Base-by-base conservation (phyloP, 164 flowering plant genomes). In the Chimonanthus praecox region DNA sequence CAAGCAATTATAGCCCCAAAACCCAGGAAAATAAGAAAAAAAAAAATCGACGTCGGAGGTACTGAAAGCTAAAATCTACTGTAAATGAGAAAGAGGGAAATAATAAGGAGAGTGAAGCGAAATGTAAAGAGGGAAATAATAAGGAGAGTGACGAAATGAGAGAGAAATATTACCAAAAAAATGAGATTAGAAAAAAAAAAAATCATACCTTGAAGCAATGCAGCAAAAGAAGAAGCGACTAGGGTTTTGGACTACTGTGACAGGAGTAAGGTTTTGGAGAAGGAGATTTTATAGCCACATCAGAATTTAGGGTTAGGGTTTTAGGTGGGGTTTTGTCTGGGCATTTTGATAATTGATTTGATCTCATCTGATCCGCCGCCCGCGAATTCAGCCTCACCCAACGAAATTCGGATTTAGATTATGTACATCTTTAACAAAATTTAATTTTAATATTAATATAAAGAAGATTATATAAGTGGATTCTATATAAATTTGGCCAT, bases 261-360 rank as follows among this genome's bases (percentile, higher is more conserved):
- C 33, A 33, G 16, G n/a, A 58, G 10, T 11, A 58, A 9, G 61
- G 61, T 58, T 58, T 58, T 58, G 16, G 61, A 58, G 61, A 58
- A 13, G 33, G 61, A 58, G n/a, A 10, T 10, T 58, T 8, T 58
- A 58, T 58, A 58, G 2, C 4, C 11, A 8, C n/a, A 58, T 4
- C 16, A 10, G 61, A 58, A 58, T 58, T n/a, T 58, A 58, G 61
- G 61, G 61, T 63, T 63, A 63, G 66, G 66, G 66, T 63, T 63
- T 63, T 33, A 44, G 20, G 44, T 15, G 4, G n/a, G 11, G 60
- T 13, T 54, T 13, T 3, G 60, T 10, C 16, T 54, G 60, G 33
- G 33, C 33, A 33, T 33, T 33, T 33, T 20, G n/a, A n/a, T n/a
- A n/a, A n/a, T n/a, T n/a, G 21, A 20, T 20, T 20, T 54, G 60